Percentiles rank a stretch among this genome's conserved stretches.
Conservation (phyloP, 73 alveolate species). For the Paramecium sexaurelia region DNA sequence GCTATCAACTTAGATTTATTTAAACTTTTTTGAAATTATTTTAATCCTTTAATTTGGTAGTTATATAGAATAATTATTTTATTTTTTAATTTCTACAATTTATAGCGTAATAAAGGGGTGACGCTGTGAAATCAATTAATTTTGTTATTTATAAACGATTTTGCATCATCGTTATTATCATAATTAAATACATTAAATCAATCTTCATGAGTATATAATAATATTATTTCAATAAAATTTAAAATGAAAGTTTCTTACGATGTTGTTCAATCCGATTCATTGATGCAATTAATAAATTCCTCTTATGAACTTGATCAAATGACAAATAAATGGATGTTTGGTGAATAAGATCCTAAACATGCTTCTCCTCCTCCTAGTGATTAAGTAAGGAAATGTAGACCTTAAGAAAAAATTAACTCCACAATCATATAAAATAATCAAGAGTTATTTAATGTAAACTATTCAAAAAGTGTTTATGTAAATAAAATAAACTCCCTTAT, state of each 20-base stretch:
- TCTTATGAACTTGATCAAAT: constrained; percentile 18
- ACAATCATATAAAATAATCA: not conserved
- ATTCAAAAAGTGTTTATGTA: constrained; percentile 20
- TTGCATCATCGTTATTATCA: not conserved
- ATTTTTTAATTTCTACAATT: not conserved
- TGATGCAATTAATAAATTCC: not conserved
- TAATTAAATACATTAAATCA: not conserved
- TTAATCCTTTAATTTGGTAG: not conserved
- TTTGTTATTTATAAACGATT: not conserved
- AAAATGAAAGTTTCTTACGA: not conserved
- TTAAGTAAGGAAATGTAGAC: not conserved
- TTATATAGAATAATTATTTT: not conserved
- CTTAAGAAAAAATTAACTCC: not conserved
- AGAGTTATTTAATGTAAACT: constrained; percentile 36
- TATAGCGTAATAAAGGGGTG: not conserved
- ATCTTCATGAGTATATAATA: not conserved
- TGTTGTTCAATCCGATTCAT: not conserved
- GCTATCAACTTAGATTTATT: not conserved
- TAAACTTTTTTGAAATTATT: not conserved
- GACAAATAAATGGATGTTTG: constrained; percentile 35
- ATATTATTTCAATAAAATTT: not conserved
- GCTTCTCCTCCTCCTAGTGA: not conserved
- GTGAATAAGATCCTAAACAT: not conserved
- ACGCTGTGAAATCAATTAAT: not conserved
- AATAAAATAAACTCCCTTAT: not conserved